Percentiles rank a stretch among this genome's conserved stretches.
Conservation (phyloP, 306 rosid genomes). For the Chamaecrista fasciculata region DNA sequence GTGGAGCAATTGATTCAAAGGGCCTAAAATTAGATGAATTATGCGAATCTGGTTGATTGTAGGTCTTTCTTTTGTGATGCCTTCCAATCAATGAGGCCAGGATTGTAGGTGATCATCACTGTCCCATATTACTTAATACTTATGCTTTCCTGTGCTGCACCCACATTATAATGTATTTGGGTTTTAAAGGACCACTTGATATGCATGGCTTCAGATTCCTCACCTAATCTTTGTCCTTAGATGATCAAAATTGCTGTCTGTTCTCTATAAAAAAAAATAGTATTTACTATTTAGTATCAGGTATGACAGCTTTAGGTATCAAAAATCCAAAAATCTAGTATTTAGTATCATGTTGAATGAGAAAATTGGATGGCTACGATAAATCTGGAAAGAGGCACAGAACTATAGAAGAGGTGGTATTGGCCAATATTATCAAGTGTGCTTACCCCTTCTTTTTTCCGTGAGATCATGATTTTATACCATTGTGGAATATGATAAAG, state of each 20-base stretch:
- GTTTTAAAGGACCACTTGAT: conserved; percentile 3
- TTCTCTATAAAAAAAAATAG: neutral
- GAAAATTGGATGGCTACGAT: neutral
- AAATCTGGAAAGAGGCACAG: neutral
- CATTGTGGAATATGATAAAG: neutral
- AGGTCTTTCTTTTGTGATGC: neutral
- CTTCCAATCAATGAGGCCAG: neutral
- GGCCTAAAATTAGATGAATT: neutral
- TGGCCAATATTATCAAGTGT: neutral
- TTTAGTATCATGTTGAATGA: neutral
- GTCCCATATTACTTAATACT: neutral
- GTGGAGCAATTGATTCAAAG: neutral
- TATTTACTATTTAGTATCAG: neutral
- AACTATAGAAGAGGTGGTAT: neutral
- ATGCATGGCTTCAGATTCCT: neutral
- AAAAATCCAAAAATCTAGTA: too few species aligned
- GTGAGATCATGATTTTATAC: neutral
- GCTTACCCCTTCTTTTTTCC: neutral
- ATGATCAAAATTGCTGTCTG: conserved; percentile 26
- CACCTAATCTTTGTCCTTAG: neutral
- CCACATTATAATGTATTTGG: conserved; percentile 7
- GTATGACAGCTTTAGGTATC: neutral
- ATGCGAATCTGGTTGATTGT: neutral
- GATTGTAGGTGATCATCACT: neutral
- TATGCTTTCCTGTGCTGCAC: neutral